These are phyloP conservation scores for Coniosporium tulheliwenetii DNA, from an alignment of 2,329 filamentous ascomycete genomes.

Conservation along the genomic window DNA sequence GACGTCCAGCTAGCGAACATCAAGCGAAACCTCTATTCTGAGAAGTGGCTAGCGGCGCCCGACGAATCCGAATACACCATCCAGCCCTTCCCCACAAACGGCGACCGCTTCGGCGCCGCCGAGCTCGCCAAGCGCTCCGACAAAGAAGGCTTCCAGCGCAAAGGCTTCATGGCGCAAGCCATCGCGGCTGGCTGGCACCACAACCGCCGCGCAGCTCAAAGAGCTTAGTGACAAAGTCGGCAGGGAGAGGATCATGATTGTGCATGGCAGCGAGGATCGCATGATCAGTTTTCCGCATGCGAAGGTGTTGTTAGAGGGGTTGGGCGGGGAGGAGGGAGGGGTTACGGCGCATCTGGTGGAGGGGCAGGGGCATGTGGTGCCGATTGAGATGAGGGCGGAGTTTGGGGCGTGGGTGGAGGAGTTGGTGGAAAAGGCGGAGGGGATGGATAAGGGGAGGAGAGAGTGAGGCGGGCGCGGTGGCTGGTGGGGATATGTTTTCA, in stretches of 20 bases:
- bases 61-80: constrained; percentile 34
- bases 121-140: constrained; percentile 59
- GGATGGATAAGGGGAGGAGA: not conserved
- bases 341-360: constrained; percentile 47
- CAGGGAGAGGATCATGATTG: constrained; percentile 55
- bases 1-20: constrained; percentile 51
- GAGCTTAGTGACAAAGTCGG: constrained; percentile 54
- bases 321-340: constrained; percentile 42
- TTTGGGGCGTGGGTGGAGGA: constrained; percentile 49
- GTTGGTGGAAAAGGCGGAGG: constrained; percentile 36
- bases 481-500: too few species aligned
- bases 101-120: constrained; percentile 66
- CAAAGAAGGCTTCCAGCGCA: constrained; percentile 42
- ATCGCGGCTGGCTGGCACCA: constrained; percentile 66
- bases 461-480: not conserved
- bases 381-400: constrained; percentile 55
- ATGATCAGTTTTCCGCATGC: constrained; percentile 66
- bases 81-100: constrained; percentile 54
- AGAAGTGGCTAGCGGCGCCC: constrained; percentile 44
- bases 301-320: constrained; percentile 46
- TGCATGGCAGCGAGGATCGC: constrained; percentile 62
- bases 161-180: constrained; percentile 62
- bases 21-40: constrained; percentile 50
- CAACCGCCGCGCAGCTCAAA: constrained; percentile 51
- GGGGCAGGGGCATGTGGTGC: constrained; percentile 59